A percentile compares a stretch with the other conserved stretches of the same genome.
Conservation (phyloP, 768 basidiomycete genomes). For the Boletellus ananas region DNA sequence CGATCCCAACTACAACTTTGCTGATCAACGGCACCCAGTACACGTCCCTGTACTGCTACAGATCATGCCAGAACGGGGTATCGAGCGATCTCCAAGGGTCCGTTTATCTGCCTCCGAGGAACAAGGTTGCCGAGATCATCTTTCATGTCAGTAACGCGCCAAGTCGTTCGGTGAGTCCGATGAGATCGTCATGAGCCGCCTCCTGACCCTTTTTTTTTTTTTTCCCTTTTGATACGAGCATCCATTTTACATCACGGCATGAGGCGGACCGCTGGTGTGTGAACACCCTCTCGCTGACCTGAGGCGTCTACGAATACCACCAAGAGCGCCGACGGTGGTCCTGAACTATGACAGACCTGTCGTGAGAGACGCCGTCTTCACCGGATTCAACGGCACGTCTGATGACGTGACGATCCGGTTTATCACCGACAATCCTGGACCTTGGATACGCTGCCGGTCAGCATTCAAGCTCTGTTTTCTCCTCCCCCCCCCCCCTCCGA, state of each 20-base stretch:
- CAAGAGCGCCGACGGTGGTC: slow-evolving; percentile 35
- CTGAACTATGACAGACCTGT: slow-evolving; percentile 54
- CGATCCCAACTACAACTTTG: slow-evolving; percentile 6
- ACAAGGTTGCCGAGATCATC: slow-evolving; percentile 17
- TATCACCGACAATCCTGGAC: slow-evolving; percentile 51
- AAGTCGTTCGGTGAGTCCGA: slow-evolving; percentile 29
- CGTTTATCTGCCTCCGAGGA: slow-evolving; percentile 10
- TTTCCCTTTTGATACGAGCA: slow-evolving; percentile 1
- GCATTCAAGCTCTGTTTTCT: neutral
- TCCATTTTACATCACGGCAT: slow-evolving; percentile 17
- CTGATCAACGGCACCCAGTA: slow-evolving; percentile 14
- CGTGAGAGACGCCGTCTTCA: slow-evolving; percentile 42
- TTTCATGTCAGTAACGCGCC: slow-evolving; percentile 7
- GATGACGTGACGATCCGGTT: slow-evolving; percentile 42
- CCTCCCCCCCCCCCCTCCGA: no score
- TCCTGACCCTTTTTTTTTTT: neutral
- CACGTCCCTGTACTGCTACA: slow-evolving; percentile 16
- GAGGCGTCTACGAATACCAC: no score
- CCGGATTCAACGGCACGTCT: slow-evolving; percentile 9
- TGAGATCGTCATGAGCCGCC: neutral
- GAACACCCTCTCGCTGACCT: neutral
- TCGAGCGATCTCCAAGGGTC: slow-evolving; percentile 8
- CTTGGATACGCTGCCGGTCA: slow-evolving; percentile 30
- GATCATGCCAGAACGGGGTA: slow-evolving; percentile 23
- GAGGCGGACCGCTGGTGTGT: neutral